phyloP scores from a whole-genome alignment of 371 early-diverging fungal genomes.

The Catenaria anguillulae region DNA sequence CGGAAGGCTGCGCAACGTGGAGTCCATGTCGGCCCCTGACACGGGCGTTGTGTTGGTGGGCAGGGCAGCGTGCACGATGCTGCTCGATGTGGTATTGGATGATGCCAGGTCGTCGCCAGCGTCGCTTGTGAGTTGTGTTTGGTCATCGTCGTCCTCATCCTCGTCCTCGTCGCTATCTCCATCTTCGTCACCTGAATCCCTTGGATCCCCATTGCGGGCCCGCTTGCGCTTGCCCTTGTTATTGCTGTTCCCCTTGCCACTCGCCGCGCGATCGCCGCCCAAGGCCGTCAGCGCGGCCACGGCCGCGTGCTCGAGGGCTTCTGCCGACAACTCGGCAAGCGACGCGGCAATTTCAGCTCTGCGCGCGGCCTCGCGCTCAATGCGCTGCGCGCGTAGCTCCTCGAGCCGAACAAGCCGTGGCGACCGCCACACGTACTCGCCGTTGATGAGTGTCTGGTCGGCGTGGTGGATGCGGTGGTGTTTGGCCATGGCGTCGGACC shows the following conservation, averaged over 20 bases:
- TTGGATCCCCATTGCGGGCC: no score
- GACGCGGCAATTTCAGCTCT: no score
- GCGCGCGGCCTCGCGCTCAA: not conserved
- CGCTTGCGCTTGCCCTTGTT: no score
- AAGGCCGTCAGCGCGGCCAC: not conserved
- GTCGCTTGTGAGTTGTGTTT: not conserved
- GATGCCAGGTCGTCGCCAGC: not conserved
- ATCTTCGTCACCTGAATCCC: not conserved
- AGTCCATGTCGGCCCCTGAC: no score
- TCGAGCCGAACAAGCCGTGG: no score
- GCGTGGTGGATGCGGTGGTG: not conserved
- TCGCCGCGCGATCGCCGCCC: no score
- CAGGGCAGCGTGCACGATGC: no score
- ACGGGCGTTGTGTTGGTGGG: no score
- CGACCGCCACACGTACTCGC: not conserved
- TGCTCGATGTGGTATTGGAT: not conserved
- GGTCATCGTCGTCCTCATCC: not conserved
- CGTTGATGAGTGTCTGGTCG: not conserved
- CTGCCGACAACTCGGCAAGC: not conserved
- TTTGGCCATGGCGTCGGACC: slow-evolving; percentile 6
- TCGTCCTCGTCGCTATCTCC: not conserved
- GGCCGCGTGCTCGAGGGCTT: not conserved
- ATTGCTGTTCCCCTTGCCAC: no score
- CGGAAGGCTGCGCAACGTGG: no score
- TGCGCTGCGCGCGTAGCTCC: not conserved